phyloP scores from a whole-genome alignment of 2,329 filamentous ascomycete genomes.

The Epichloe coenophiala region DNA sequence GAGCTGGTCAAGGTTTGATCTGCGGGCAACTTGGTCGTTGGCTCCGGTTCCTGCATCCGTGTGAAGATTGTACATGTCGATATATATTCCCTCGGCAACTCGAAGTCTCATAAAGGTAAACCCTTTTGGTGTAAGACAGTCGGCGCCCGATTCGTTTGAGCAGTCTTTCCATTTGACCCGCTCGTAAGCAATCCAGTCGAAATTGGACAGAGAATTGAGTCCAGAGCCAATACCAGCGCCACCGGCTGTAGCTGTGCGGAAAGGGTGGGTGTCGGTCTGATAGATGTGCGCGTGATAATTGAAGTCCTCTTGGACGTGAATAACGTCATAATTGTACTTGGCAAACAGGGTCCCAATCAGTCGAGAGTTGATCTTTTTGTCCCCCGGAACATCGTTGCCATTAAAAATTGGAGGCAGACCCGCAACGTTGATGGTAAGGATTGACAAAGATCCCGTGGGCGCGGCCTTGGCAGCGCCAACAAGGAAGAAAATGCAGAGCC shows the following conservation, averaged over 20 bases:
- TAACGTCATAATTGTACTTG: not conserved
- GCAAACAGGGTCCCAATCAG: not conserved
- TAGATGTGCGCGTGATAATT: not conserved
- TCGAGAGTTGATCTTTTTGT: not conserved
- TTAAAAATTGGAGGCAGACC: not conserved
- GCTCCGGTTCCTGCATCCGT: not conserved
- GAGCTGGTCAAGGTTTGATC: not conserved
- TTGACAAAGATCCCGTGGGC: not conserved
- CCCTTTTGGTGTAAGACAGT: not conserved
- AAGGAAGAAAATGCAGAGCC: not conserved
- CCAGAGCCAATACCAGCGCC: not conserved
- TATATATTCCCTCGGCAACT: not conserved
- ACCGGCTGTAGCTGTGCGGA: not conserved
- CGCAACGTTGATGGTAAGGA: not conserved
- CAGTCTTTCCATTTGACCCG: not conserved
- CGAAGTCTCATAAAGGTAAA: not conserved
- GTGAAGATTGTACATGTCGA: not conserved
- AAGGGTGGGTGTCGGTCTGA: not conserved
- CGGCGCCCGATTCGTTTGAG: not conserved
- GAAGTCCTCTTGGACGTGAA: not conserved
- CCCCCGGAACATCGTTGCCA: not conserved
- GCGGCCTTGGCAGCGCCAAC: not conserved
- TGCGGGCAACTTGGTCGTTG: not conserved
- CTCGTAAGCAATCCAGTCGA: not conserved
- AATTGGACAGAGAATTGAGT: not conserved